Evolutionary conservation across 192 early-diverging fungal genomes (phyloP).

Genomic region (Backusella westeae): DNA sequence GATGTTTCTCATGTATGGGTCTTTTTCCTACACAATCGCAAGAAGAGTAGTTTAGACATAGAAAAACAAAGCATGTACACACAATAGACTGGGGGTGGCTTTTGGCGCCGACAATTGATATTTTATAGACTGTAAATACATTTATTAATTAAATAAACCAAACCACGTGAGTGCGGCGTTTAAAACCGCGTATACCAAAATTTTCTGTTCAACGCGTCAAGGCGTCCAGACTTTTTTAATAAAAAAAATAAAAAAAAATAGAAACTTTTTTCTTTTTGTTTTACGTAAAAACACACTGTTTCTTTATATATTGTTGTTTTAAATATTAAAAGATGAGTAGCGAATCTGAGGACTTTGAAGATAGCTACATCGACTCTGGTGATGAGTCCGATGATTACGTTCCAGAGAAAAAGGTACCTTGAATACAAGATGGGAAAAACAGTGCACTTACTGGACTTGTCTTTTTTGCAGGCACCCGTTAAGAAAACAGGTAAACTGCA

Average conservation of each 20-base stretch:
- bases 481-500: background rate
- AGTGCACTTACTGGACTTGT: background rate
- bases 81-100: background rate
- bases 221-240: background rate
- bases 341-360: background rate
- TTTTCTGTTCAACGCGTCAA: background rate
- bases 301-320: background rate
- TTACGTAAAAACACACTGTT: background rate
- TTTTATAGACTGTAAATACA: constrained; percentile 1
- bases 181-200: background rate
- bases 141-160: background rate
- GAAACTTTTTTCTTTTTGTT: no score
- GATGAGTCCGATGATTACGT: background rate
- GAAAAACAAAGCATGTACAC: background rate
- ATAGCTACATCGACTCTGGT: background rate
- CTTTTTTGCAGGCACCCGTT: background rate
- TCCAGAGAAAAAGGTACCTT: background rate
- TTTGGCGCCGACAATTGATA: background rate
- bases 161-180: background rate
- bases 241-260: background rate
- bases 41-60: background rate
- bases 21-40: background rate
- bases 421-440: background rate
- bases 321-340: background rate
- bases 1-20: background rate